phyloP scores from a whole-genome alignment of 2,329 filamentous ascomycete genomes.

The Beauveria sp. region DNA sequence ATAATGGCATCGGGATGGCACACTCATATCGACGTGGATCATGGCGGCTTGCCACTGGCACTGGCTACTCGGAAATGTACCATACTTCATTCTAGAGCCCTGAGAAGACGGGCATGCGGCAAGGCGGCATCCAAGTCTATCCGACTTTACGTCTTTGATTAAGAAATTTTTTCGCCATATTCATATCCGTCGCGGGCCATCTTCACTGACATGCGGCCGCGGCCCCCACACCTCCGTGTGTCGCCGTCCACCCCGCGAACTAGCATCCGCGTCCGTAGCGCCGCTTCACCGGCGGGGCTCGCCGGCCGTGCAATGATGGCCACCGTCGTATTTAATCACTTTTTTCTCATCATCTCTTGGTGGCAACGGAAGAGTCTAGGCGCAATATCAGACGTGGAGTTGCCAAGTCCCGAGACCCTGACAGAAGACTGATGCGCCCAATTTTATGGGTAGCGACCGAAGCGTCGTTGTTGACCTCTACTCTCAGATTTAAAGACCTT shows the following conservation, averaged over 20 bases:
- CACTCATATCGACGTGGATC: not conserved
- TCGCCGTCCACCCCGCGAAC: not conserved
- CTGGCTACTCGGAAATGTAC: not conserved
- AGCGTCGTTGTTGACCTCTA: no score
- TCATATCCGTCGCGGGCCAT: not conserved
- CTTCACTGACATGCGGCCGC: not conserved
- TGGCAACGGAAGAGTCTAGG: no score
- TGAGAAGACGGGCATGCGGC: no score
- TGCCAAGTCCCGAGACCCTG: not conserved
- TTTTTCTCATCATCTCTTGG: no score
- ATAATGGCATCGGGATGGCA: not conserved
- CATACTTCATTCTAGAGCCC: not conserved
- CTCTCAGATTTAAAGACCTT: no score
- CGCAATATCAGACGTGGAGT: not conserved
- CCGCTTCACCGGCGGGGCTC: no score
- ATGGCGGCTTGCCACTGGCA: no score
- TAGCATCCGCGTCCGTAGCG: not conserved
- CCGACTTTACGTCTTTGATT: no score
- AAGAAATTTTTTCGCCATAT: not conserved
- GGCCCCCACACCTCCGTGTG: not conserved
- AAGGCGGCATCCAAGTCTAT: no score
- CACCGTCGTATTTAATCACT: not conserved
- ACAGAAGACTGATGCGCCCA: no score
- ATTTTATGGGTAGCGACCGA: no score
- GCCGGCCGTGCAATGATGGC: not conserved